Evolutionary conservation across 2,329 filamentous ascomycete genomes (phyloP), one percentile per base, ranked within the genome.

Genomic region (Colletotrichum paranaense): DNA sequence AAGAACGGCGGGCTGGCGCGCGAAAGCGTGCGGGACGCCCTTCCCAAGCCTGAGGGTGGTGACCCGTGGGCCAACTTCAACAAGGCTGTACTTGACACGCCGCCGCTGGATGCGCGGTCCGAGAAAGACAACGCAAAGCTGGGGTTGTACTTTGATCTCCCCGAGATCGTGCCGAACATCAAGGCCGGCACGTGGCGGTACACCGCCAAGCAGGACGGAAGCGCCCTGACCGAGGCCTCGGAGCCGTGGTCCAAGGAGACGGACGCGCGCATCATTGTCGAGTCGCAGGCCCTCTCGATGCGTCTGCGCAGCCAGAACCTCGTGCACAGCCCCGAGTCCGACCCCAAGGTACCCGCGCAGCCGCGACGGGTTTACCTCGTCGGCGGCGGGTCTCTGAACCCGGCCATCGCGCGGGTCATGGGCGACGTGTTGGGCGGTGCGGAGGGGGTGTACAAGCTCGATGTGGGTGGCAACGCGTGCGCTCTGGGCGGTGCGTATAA

Each of bases 1-100:
- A 98, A 98, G 85, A 99, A 99, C 84, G 97, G 97, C 77, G 95
- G 95, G 2, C 91, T 98, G 1, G 96, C 97, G 2, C 93, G 97
- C 57, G 97, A 99, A 81, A 92, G 94, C 78, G 91, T 98, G 75
- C 93, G 97, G 67, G 95, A 99, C 80, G 88, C 90, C 0, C 90
- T 98, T 65, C 93, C 95, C 53, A 82, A 85, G 26, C 83, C 84
- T 30, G 81, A 86, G 11, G 81, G 82, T 35, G 76, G 82, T 5
- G 87, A 92, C 68, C 86, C 87, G 12, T 99, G 97, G 97, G 89
- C 90, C 63, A 88, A 83, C 64, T 99, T 98, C 88, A 97, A 98
- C 87, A 83, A 89, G 74, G 86, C 88, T 62, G 91, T 95, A 3
- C 84, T 94, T 55, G 85, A 88, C 22, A 94, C 92, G 0, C 90